These are phyloP conservation scores for Leccinum laetum DNA, from an alignment of 1,284 basidiomycete species.

Conservation along the genomic window DNA sequence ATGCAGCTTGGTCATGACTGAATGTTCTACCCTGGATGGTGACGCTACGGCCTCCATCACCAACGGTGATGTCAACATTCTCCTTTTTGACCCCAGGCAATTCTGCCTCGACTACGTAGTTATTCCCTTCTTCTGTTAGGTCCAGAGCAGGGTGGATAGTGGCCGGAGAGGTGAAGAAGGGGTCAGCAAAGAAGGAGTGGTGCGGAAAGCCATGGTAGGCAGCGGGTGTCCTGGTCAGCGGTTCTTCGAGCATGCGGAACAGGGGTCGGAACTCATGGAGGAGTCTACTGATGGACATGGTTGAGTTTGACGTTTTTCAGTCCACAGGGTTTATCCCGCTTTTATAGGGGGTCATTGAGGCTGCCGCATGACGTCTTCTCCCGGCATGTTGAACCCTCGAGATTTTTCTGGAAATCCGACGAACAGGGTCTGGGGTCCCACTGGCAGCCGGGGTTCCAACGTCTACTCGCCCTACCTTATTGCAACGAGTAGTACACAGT, in stretches of 20 bases:
- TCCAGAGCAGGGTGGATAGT: slow-evolving; percentile 57
- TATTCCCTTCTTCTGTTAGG: slow-evolving; percentile 61
- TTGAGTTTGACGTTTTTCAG: neutral
- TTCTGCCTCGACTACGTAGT: slow-evolving; percentile 73
- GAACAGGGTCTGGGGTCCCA: slow-evolving; percentile 17
- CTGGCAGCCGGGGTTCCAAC: neutral
- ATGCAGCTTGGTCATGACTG: slow-evolving; percentile 27
- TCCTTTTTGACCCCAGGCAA: slow-evolving; percentile 80
- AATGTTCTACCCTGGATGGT: slow-evolving; percentile 68
- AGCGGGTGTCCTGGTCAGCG: slow-evolving; percentile 43
- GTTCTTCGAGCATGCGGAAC: slow-evolving; percentile 72
- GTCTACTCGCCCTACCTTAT: neutral
- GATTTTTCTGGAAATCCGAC: slow-evolving; percentile 19
- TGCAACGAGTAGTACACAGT: neutral
- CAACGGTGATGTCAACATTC: slow-evolving; percentile 68
- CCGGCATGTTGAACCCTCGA: slow-evolving; percentile 12
- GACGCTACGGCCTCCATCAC: slow-evolving; percentile 66
- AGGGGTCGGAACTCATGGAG: slow-evolving; percentile 72
- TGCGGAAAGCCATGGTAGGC: slow-evolving; percentile 30
- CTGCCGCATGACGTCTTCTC: slow-evolving; percentile 18
- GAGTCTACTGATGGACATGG: slow-evolving; percentile 68
- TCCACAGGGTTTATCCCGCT: neutral
- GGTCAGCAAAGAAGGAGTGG: slow-evolving; percentile 48
- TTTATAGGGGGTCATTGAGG: slow-evolving; percentile 17
- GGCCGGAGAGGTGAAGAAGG: slow-evolving; percentile 42